phyloP scores from a whole-genome alignment of 768 basidiomycete species.

The Lentinula lateritia region DNA sequence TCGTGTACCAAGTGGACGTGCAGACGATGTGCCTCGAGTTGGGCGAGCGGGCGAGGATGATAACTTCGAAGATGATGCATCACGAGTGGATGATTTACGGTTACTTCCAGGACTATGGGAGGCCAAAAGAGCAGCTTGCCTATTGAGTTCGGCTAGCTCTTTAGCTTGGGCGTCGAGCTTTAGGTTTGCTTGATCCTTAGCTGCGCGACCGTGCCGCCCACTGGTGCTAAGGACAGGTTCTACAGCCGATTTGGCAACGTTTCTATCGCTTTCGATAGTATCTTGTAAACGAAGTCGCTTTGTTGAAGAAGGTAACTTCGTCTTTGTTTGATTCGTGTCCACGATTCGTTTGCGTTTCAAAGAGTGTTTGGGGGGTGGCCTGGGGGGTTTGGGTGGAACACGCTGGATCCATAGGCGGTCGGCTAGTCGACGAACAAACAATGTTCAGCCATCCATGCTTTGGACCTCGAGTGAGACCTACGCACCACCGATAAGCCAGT shows the following conservation, averaged over 20 bases:
- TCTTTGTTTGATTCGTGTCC: slow-evolving; percentile 29
- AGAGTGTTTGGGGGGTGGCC: slow-evolving; percentile 17
- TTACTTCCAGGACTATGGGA: neutral
- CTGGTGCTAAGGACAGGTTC: slow-evolving; percentile 18
- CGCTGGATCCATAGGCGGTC: slow-evolving; percentile 88
- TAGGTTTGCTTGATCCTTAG: slow-evolving; percentile 67
- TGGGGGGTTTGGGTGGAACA: slow-evolving; percentile 43
- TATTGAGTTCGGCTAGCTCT: slow-evolving; percentile 58
- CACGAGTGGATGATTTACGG: slow-evolving; percentile 10
- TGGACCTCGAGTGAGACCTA: slow-evolving; percentile 7
- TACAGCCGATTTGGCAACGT: slow-evolving; percentile 1
- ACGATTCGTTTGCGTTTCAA: slow-evolving; percentile 36
- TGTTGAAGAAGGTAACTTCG: slow-evolving; percentile 11
- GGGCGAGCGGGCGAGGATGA: slow-evolving; percentile 1
- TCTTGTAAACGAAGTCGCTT: slow-evolving; percentile 8
- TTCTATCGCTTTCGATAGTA: slow-evolving; percentile 10
- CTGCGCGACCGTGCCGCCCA: slow-evolving; percentile 51
- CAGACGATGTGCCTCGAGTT: neutral
- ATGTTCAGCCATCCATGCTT: neutral
- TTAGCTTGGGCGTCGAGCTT: slow-evolving; percentile 66
- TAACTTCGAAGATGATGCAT: neutral
- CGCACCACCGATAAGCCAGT: slow-evolving; percentile 81
- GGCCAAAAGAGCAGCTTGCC: slow-evolving; percentile 31
- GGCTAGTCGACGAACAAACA: slow-evolving; percentile 31
- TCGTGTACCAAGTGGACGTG: slow-evolving; percentile 48